Conservation (phyloP, 345 rosid species). For the Mercurialis annua region DNA sequence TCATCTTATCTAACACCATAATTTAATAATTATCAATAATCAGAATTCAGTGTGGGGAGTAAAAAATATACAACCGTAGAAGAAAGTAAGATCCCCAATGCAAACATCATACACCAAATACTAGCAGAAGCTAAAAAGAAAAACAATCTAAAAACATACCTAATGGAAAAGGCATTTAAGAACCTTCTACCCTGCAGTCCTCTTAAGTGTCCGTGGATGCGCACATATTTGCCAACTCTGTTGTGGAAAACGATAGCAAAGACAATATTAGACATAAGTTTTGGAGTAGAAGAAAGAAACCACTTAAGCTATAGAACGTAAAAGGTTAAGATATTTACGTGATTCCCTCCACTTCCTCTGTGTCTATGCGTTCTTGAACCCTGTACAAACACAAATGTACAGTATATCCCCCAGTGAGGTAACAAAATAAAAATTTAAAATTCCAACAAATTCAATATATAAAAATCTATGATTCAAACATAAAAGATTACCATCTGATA, state of each 20-base stretch:
- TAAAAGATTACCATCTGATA: conserved; percentile 55
- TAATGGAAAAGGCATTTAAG: conserved; percentile 65
- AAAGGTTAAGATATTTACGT: conserved; percentile 36
- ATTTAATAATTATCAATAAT: background rate
- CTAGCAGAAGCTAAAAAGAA: background rate
- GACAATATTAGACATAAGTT: background rate
- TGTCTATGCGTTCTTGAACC: conserved; percentile 75
- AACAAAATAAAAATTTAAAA: background rate
- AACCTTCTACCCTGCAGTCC: conserved; percentile 68
- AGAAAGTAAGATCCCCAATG: background rate
- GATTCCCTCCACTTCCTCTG: conserved; percentile 70
- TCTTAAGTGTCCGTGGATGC: conserved; percentile 78
- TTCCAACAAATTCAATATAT: background rate
- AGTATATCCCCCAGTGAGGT: conserved; percentile 6
- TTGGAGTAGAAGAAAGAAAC: background rate
- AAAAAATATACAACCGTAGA: background rate
- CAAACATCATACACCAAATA: background rate
- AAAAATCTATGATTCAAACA: background rate
- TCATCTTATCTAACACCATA: background rate
- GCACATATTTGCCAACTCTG: conserved; percentile 86
- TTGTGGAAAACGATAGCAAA: conserved; percentile 12
- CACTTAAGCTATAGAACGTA: background rate
- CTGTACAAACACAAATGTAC: conserved; percentile 35
- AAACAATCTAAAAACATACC: conserved; percentile 38
- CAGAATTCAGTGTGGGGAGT: background rate